Base-by-base conservation (phyloP, 148 eudicot genomes). In the Diospyros lotus region DNA sequence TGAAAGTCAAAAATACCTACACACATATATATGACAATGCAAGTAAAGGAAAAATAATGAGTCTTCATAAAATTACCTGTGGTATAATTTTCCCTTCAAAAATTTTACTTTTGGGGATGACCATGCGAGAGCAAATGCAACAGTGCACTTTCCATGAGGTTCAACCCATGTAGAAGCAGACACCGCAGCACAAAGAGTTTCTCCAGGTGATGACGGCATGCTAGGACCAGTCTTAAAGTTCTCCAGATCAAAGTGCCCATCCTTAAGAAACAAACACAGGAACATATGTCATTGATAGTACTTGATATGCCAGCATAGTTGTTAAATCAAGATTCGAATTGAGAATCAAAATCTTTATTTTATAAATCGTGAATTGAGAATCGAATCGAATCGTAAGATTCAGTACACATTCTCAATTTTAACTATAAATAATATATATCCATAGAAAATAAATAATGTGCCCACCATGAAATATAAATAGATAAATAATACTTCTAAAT, bases 161-260 rank as follows among this genome's bases (percentile, higher is more conserved):
- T 95, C 99, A 79, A 95, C 98, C 99, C 98, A 93, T 66, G 97
- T 63, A 45, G 97, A 90, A 83, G 99, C 99, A 73, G 94, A 90
- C 73, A 95, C 97, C 4, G 97, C 98, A 73, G 94, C 97, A 79
- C 99, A 95, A 60, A 76, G 86, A 58, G 99, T 84, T 66, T 95
- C 99, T 53, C 98, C 99, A 66, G 90, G 89, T 76, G 83, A 83
- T 28, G 99, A 93, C 66, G 91, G 98, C 88, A 87, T 85, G 87
- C 90, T 95, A 68, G 87, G 90, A 72, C 98, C 98, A 77, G 82
- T 77, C 69, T 78, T 77, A 75, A 89, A 93, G 78, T 93, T 93
- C 78, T 89, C 99, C 76, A 80, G 85, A 66, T 93, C 94, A 69
- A 95, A 95, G 42, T 95, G 86, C 68, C 99, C 99, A 84, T 95